Conservation (phyloP, 208 protist genomes). For the Leishmania gerbilli region DNA sequence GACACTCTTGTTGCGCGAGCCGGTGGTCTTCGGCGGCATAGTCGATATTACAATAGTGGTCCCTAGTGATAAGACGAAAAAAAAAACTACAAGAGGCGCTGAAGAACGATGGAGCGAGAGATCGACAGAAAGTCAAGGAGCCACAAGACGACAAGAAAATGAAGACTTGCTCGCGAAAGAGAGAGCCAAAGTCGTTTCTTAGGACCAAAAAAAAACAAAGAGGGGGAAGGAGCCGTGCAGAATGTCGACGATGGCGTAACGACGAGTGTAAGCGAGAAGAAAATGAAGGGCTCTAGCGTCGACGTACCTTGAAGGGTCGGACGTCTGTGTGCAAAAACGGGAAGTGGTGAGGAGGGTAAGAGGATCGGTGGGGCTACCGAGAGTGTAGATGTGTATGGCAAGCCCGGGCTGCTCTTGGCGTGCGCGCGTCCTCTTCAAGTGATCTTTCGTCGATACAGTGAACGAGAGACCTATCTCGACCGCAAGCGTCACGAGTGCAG, state of each 20-base stretch:
- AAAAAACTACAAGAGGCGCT: not conserved
- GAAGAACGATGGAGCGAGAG: not conserved
- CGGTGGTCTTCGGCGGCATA: conserved; percentile 34
- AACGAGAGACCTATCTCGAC: not conserved
- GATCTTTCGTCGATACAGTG: not conserved
- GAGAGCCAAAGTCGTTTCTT: not conserved
- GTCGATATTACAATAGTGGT: not conserved
- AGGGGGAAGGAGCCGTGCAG: not conserved
- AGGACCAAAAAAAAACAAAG: not conserved
- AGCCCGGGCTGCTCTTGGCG: not conserved
- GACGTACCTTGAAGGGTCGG: not conserved
- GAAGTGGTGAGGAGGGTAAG: not conserved
- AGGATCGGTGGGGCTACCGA: not conserved
- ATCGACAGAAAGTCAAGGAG: not conserved
- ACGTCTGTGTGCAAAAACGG: not conserved
- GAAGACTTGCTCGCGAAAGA: not conserved
- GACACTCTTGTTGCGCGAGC: not conserved
- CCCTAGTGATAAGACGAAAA: conserved; percentile 9
- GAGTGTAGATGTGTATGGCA: not conserved
- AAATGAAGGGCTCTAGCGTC: not conserved
- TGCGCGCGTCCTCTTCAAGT: not conserved
- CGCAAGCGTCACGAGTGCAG: not conserved
- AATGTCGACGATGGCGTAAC: not conserved
- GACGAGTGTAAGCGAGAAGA: not conserved
- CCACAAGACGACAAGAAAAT: not conserved